These are phyloP conservation scores for Silene vulgaris DNA, from an alignment of 179 eudicot genomes.

Conservation along the genomic window DNA sequence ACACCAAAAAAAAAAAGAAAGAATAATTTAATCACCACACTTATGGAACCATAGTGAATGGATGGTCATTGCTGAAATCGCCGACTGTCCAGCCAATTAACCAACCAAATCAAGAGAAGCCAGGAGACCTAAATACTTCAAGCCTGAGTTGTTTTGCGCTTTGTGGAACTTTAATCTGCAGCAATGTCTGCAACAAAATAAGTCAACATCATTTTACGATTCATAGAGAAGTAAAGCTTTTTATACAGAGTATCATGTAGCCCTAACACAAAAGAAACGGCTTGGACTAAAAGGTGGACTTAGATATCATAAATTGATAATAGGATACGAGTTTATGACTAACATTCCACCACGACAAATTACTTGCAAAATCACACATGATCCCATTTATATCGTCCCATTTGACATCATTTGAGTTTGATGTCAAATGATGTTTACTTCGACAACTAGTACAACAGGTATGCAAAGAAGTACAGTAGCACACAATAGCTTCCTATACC, in stretches of 20 bases:
- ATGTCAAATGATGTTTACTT: no score
- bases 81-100: neutral
- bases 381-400: no score
- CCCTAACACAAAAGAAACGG: neutral
- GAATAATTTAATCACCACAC: neutral
- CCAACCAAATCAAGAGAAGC: neutral
- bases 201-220: neutral
- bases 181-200: neutral
- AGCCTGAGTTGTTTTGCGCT: slow-evolving; percentile 3
- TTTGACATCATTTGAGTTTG: no score
- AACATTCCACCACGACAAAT: no score
- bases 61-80: neutral
- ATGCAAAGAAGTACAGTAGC: no score
- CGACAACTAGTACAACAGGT: no score
- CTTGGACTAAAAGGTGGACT: neutral
- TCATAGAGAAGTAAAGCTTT: neutral
- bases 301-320: no score
- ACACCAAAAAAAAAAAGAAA: neutral
- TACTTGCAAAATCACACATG: no score
- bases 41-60: neutral
- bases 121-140: neutral
- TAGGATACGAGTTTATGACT: no score
- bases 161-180: neutral
- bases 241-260: neutral
- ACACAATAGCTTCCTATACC: no score